These are phyloP conservation scores for Cocos nucifera DNA, from an alignment of 176 grass and related monocot genomes.

Conservation along the genomic window DNA sequence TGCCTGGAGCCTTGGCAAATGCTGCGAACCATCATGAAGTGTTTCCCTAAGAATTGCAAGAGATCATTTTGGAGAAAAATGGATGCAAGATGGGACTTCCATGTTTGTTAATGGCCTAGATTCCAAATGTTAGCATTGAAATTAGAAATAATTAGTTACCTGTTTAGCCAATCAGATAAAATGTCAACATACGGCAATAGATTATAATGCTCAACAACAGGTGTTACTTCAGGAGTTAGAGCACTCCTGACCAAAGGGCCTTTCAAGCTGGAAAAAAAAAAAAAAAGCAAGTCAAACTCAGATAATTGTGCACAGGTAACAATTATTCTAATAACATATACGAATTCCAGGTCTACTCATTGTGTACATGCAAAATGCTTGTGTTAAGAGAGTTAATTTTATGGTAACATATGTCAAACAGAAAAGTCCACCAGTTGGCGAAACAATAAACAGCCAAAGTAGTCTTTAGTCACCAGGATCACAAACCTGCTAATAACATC, in stretches of 20 bases:
- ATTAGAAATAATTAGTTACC: constrained; percentile 25
- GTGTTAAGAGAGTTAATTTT: too few species aligned
- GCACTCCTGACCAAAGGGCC: constrained; percentile 33
- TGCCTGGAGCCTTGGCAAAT: constrained; percentile 1
- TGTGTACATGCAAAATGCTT: too few species aligned
- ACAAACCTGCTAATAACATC: constrained; percentile 41
- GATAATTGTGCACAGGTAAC: too few species aligned
- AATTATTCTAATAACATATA: too few species aligned
- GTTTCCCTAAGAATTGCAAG: constrained; percentile 24
- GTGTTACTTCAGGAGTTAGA: constrained; percentile 14
- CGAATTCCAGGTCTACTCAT: too few species aligned
- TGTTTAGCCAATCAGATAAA: constrained; percentile 20
- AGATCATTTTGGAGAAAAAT: too few species aligned
- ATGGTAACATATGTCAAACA: too few species aligned
- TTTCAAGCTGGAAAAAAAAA: constrained; percentile 25
- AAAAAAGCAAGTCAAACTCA: constrained; percentile 1
- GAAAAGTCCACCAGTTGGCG: too few species aligned
- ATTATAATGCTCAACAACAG: constrained; percentile 40
- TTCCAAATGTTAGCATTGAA: too few species aligned
- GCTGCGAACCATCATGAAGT: constrained; percentile 9
- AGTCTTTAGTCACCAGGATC: background rate
- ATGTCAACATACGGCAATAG: constrained; percentile 49
- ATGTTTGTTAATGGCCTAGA: background rate
- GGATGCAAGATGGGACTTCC: too few species aligned
- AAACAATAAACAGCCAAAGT: too few species aligned